These are phyloP conservation scores for Erodium moschatum DNA, from an alignment of 441 rosid species.

Conservation along the genomic window DNA sequence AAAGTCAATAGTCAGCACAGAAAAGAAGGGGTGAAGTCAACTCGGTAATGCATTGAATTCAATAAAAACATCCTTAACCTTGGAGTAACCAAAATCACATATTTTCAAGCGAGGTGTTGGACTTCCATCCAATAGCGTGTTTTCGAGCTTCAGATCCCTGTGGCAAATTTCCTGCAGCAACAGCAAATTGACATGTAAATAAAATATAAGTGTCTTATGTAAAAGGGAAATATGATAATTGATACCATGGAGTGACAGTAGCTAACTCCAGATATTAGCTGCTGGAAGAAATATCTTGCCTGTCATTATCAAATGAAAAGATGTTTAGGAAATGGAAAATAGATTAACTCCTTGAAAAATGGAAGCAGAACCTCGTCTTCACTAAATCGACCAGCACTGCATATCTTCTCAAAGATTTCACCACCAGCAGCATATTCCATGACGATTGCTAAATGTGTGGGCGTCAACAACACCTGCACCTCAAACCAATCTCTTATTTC, in stretches of 20 bases:
- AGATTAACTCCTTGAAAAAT: neutral
- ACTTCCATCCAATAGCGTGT: conserved; percentile 56
- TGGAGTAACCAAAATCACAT: conserved; percentile 70
- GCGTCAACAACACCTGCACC: conserved; percentile 53
- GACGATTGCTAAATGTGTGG: conserved; percentile 70
- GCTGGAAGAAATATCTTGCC: conserved; percentile 58
- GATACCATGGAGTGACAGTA: conserved; percentile 60
- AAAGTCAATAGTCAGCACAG: neutral
- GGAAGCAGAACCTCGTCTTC: conserved; percentile 66
- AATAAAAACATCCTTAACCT: conserved; percentile 27
- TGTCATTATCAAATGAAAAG: conserved; percentile 13
- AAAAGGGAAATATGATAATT: neutral
- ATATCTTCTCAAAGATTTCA: conserved; percentile 73
- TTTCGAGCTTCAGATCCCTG: conserved; percentile 62
- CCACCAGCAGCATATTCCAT: conserved; percentile 98
- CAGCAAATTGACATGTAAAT: neutral
- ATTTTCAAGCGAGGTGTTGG: conserved; percentile 59
- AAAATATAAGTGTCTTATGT: neutral
- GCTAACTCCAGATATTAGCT: conserved; percentile 60
- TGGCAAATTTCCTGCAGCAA: conserved; percentile 58
- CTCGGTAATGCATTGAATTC: neutral
- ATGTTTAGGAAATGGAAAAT: neutral
- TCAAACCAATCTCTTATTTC: neutral
- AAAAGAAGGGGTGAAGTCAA: neutral
- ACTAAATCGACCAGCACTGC: conserved; percentile 86